phyloP scores from a whole-genome alignment of 148 eudicot species.

The Talinum fruticosum region DNA sequence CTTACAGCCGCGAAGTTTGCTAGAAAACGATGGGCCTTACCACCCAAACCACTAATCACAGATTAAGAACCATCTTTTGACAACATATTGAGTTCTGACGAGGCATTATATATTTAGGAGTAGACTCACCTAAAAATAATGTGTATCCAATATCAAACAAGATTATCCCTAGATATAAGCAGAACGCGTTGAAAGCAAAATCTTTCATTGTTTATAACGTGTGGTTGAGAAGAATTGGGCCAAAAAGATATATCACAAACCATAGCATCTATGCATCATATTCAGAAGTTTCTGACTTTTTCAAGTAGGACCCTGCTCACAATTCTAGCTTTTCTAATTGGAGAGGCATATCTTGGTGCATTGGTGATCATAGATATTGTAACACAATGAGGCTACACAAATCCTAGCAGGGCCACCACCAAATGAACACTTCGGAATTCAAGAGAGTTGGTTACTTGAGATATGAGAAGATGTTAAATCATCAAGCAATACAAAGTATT shows the following conservation, averaged over 20 bases:
- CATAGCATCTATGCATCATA: conserved; percentile 13
- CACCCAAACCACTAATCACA: conserved; percentile 24
- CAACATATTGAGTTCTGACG: background rate
- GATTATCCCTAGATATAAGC: background rate
- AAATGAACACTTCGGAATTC: background rate
- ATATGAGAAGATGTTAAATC: background rate
- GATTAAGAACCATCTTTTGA: conserved; percentile 10
- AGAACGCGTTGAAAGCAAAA: conserved; percentile 23
- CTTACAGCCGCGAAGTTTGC: conserved; percentile 3
- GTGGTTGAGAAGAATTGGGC: conserved; percentile 21
- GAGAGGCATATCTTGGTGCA: conserved; percentile 12
- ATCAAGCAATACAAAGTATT: background rate
- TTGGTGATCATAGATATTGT: conserved; percentile 6
- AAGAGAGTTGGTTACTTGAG: background rate
- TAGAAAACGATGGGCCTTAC: conserved; percentile 8
- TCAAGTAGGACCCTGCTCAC: conserved; percentile 21
- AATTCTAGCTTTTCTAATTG: background rate
- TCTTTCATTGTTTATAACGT: conserved; percentile 2
- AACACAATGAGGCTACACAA: background rate
- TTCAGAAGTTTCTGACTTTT: conserved; percentile 15
- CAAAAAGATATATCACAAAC: conserved; percentile 9
- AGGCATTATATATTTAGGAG: background rate
- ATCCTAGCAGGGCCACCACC: conserved; percentile 13
- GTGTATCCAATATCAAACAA: background rate
- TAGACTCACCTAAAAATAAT: conserved; percentile 19